Evolutionary conservation across 2,329 filamentous ascomycete species (phyloP), one percentile per base, ranked within the genome.

Genomic region (Sporothrix brunneoviolacea): DNA sequence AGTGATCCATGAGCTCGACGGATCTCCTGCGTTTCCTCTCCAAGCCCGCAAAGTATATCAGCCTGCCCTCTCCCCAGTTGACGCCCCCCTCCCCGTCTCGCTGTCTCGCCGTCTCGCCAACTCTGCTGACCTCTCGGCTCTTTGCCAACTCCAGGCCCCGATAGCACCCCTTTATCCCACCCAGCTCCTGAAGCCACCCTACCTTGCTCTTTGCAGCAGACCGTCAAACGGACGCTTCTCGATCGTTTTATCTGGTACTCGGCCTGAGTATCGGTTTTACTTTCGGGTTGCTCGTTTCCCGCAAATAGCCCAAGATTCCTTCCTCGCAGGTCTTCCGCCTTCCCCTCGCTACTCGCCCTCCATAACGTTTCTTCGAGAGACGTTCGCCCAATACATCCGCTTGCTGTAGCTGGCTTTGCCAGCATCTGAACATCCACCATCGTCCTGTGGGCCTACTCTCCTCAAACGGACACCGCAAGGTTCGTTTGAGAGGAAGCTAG

Each of bases 401-500:
- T 35, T 39, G 40, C 77, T 87, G 81, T 78, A 82, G 86, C 86
- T 90, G 87, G 88, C 86, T 86, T 80, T 80, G 87, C 89, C 87
- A 91, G 86, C 87, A 80, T 79, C 40, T 75, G 70, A 70, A 64
- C 61, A 63, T 70, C 69, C 69, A 71, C 74, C 73, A 76, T 78
- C 75, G 70, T 79, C 77, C 79, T 82, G 86, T 93, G 89, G 88
- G 89, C 88, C 89, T 93, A 90, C 88, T 93, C 86, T 91, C 41
- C 88, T 91, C 88, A 87, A 83, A 80, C 89, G 87, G 78, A 87
- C 86, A 78, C 84, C 82, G 82, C 86, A 89, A 85, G 81, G 86
- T 91, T 91, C 88, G 88, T 91, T 89, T 94, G 88, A 82, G 88
- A 79, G 83, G 87, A 83, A 94, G 90, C 89, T 86, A 90, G 89